Evolutionary conservation across 2,329 filamentous ascomycete genomes (phyloP), one percentile per base, ranked within the genome.

Genomic region (Exophiala spinifera): DNA sequence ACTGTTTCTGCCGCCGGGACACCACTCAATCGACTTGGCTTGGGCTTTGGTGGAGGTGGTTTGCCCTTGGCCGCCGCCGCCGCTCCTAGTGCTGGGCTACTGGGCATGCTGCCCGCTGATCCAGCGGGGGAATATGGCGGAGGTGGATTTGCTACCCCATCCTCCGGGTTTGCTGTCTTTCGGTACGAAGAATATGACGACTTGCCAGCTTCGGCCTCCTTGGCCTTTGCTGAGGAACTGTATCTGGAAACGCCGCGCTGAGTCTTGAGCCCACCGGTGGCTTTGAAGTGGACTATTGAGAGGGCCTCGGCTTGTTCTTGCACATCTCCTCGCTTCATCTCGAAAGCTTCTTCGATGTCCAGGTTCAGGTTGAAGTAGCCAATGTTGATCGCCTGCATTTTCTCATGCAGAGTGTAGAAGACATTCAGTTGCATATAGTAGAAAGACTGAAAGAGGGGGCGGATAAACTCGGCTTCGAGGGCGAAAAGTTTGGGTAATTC

Each of bases 401-500:
- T 90, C 74, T 97, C 92, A 71, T 99, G 94, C 50, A 99, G 79
- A 1, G 94, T 99, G 74, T 99, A 99, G 72, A 97, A 99, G 62
- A 99, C 89, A 72, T 99, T 99, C 62, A 99, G 83, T 73, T 99
- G 94, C 94, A 99, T 99, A 78, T 97, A 99, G 76, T 99, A 99
- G 76, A 99, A 99, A 8, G 89, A 95, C 71, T 97, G 94, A 79
- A 99, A 99, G 6, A 99, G 83, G 2, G 94, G 94, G 63, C 89
- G 86, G 71, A 99, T 99, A 71, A 99, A 97, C 71, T 97, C 88
- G 61, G 86, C 83, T 72, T 99, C 94, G 15, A 99, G 83, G 6
- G 77, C 72, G 72, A 99, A 99, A 10, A 99, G 82, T 72, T 91
- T 90, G 23, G 94, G 94, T 60, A 99, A 78, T 74, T 99, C 94